Conservation (phyloP, 2,329 filamentous ascomycete species). For the Botrytis byssoidea region DNA sequence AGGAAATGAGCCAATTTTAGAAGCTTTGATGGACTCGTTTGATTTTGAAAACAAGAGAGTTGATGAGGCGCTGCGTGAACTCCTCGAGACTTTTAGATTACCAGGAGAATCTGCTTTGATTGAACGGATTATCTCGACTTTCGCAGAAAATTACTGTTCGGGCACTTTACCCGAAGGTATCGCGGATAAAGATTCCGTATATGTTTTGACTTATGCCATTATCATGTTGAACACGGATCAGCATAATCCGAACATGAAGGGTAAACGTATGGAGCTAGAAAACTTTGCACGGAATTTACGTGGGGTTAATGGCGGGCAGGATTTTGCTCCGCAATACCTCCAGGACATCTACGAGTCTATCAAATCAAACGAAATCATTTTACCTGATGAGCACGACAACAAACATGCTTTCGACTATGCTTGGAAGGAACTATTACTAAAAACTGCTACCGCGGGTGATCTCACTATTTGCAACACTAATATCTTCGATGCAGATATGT, state of each 20-base stretch:
- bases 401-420: slow-evolving; percentile 95
- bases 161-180: slow-evolving; percentile 70
- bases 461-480: slow-evolving; percentile 84
- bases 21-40: slow-evolving; percentile 82
- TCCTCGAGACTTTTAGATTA: slow-evolving; percentile 90
- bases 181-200: slow-evolving; percentile 82
- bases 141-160: slow-evolving; percentile 80
- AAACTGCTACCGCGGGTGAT: slow-evolving; percentile 72
- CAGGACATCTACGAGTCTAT: slow-evolving; percentile 89
- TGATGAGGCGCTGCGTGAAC: slow-evolving; percentile 81
- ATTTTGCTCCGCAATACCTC: slow-evolving; percentile 82
- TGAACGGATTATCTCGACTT: slow-evolving; percentile 84
- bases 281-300: slow-evolving; percentile 89
- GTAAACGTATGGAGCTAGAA: slow-evolving; percentile 77
- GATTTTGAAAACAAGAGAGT: slow-evolving; percentile 84
- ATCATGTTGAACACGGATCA: slow-evolving; percentile 98
- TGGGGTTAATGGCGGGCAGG: slow-evolving; percentile 79
- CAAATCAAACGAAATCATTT: slow-evolving; percentile 88
- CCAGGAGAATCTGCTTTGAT: slow-evolving; percentile 93
- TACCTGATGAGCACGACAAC: slow-evolving; percentile 96
- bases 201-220: slow-evolving; percentile 89
- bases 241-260: slow-evolving; percentile 86
- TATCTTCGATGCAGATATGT: slow-evolving; percentile 96
- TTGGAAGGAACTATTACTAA: slow-evolving; percentile 90
- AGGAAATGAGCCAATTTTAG: slow-evolving; percentile 79